These are phyloP conservation scores for Populus trichocarpa DNA, from an alignment of 441 rosid genomes.

Conservation along the genomic window DNA sequence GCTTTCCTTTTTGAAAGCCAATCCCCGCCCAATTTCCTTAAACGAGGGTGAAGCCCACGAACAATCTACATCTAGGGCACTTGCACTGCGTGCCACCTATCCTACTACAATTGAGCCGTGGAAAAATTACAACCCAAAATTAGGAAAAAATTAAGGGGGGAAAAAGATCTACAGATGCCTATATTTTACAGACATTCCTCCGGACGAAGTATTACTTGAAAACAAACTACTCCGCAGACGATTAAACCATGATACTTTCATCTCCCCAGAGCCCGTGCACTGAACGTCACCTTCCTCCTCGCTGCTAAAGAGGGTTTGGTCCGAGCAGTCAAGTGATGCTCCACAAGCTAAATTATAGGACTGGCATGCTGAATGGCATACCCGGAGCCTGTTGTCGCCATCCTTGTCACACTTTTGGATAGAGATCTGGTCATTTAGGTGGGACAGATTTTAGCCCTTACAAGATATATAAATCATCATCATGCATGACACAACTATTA, in stretches of 20 bases:
- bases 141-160: background rate
- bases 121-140: constrained; percentile 42
- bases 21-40: constrained; percentile 25
- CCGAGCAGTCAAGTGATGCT: constrained; percentile 93
- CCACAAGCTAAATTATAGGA: constrained; percentile 92
- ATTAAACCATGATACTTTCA: constrained; percentile 49
- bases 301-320: constrained; percentile 90
- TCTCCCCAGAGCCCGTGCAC: constrained; percentile 82
- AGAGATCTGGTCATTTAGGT: constrained; percentile 58
- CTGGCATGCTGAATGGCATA: constrained; percentile 90
- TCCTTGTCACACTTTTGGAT: constrained; percentile 95
- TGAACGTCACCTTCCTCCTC: constrained; percentile 70
- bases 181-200: constrained; percentile 52
- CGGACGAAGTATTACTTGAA: constrained; percentile 33
- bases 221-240: constrained; percentile 45
- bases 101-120: constrained; percentile 47
- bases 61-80: constrained; percentile 36
- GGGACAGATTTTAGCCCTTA: background rate
- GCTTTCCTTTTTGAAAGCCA: constrained; percentile 50
- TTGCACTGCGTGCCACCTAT: constrained; percentile 21
- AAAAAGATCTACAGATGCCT: constrained; percentile 40
- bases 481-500: background rate
- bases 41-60: constrained; percentile 29
- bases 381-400: constrained; percentile 92
- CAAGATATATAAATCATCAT: background rate